Conservation (phyloP, 2,329 filamentous ascomycete species). For the Ascomycota sp. region DNA sequence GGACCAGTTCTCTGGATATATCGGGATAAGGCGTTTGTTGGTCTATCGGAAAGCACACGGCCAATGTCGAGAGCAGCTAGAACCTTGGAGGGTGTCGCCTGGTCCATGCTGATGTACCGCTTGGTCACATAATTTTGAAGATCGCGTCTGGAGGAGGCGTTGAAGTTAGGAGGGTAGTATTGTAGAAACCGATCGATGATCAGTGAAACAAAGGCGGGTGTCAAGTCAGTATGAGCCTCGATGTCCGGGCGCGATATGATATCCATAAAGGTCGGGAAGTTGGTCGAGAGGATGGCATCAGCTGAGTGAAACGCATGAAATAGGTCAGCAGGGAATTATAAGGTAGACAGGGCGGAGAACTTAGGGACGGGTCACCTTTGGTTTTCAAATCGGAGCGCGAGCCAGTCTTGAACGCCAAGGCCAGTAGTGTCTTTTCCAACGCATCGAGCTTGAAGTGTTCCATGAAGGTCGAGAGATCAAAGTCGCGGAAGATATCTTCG, state of each 20-base stretch:
- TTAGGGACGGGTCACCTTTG: slow-evolving; percentile 30
- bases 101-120: slow-evolving; percentile 42
- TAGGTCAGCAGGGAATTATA: too few relatives aligned
- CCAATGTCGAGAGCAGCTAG: slow-evolving; percentile 47
- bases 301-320: slow-evolving; percentile 25
- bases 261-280: slow-evolving; percentile 55
- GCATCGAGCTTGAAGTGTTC: slow-evolving; percentile 88
- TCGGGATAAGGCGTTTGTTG: slow-evolving; percentile 33
- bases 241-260: slow-evolving; percentile 44
- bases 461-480: slow-evolving; percentile 87
- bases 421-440: slow-evolving; percentile 66
- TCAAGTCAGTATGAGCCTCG: slow-evolving; percentile 42
- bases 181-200: slow-evolving; percentile 74
- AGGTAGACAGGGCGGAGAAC: too few relatives aligned
- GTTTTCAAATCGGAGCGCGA: slow-evolving; percentile 60
- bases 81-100: slow-evolving; percentile 45
- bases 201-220: slow-evolving; percentile 47
- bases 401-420: slow-evolving; percentile 70
- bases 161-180: slow-evolving; percentile 69
- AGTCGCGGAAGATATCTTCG: slow-evolving; percentile 84
- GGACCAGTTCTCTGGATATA: slow-evolving; percentile 54
- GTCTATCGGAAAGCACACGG: slow-evolving; percentile 37
- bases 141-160: slow-evolving; percentile 49
- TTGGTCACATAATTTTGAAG: slow-evolving; percentile 42
- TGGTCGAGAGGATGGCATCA: slow-evolving; percentile 70